Base-by-base conservation (phyloP, 208 protist genomes). In the Leishmania tropica region DNA sequence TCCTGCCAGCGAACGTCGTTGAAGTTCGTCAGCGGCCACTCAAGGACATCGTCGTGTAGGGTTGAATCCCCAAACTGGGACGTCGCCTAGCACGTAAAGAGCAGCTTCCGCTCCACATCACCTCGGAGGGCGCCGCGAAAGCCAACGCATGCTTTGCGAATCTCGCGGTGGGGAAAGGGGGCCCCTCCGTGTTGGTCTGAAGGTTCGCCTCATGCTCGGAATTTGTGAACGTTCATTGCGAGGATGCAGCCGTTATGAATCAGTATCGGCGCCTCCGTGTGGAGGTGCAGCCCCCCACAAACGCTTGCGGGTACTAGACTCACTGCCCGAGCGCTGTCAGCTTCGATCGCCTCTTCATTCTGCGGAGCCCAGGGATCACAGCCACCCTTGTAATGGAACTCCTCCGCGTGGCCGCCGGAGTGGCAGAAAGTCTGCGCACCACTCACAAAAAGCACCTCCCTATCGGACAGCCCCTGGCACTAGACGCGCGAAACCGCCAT, bases 71-170 rank as follows among this genome's bases (percentile, higher is more conserved):
- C 81, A 0, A 89, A 89, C 81, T 89, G 76, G 0, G 95, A 92
- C 0, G 94, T 93, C 31, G 96, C 95, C 31, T 96, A 89, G 87
- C 88, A 94, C 88, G 98, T 96, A 45, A 98, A 77, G 45, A 99
- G 75, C 40, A 93, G 53, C 81, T 98, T 99, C 79, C 98, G 74
- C 62, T 97, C 78, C 37, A 77, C 60, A 81, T 98, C 89, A 6
- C 96, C 96, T 71, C 88, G 81, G 81, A 98, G 98, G 15, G 94
- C 94, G 53, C 86, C 89, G 74, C 85, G 53, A 76, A 98, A 97
- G 58, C 83, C 84, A 31, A 94, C 89, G 80, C 87, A 97, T 3
- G 90, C 93, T 83, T 98, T 99, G 68, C 86, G 83, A n/a, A 94
- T 79, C 83, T 99, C 96, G n/a, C 96, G 87, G 8, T 73, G 65